A percentile compares a stretch with the other conserved stretches of the same genome.
phyloP scores from a whole-genome alignment of 2,329 filamentous ascomycete species.

The Chrysosporium queenslandicum region DNA sequence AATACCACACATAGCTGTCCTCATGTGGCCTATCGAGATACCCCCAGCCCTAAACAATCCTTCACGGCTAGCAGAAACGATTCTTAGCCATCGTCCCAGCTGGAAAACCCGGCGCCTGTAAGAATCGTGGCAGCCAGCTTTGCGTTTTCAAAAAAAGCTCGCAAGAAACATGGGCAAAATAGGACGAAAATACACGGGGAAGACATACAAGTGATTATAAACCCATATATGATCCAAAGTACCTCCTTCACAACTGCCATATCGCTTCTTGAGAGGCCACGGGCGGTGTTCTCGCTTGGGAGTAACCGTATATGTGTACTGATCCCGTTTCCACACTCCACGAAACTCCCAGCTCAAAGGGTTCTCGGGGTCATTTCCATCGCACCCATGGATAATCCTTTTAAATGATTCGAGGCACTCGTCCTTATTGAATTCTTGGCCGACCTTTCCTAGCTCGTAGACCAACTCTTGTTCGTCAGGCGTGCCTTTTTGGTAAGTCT shows the following conservation, averaged over 20 bases:
- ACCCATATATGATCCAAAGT: slow-evolving; percentile 15
- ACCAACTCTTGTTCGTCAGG: slow-evolving; percentile 23
- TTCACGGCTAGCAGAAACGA: slow-evolving; percentile 19
- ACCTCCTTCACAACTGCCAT: slow-evolving; percentile 20
- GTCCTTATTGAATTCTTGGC: slow-evolving; percentile 12
- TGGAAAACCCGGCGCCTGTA: slow-evolving; percentile 22
- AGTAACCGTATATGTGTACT: slow-evolving; percentile 23
- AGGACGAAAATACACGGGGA: not conserved
- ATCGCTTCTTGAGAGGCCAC: slow-evolving; percentile 21
- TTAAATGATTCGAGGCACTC: slow-evolving; percentile 15
- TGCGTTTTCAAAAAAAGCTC: not conserved
- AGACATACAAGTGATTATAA: not conserved
- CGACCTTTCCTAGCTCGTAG: slow-evolving; percentile 14
- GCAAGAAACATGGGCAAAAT: not conserved
- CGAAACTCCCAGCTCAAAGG: slow-evolving; percentile 28
- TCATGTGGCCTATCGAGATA: slow-evolving; percentile 21
- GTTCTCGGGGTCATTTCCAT: slow-evolving; percentile 22
- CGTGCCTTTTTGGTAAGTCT: slow-evolving; percentile 23
- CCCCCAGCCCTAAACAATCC: slow-evolving; percentile 18
- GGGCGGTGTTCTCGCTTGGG: slow-evolving; percentile 18
- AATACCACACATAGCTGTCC: slow-evolving; percentile 21
- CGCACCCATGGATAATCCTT: slow-evolving; percentile 25
- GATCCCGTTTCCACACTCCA: slow-evolving; percentile 20
- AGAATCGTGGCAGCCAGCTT: not conserved
- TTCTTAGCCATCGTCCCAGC: slow-evolving; percentile 22